Percentiles rank a stretch among this genome's conserved stretches.
These are phyloP conservation scores for Ceratobasidium sp. DNA, from an alignment of 1,284 basidiomycete species.

Conservation along the genomic window DNA sequence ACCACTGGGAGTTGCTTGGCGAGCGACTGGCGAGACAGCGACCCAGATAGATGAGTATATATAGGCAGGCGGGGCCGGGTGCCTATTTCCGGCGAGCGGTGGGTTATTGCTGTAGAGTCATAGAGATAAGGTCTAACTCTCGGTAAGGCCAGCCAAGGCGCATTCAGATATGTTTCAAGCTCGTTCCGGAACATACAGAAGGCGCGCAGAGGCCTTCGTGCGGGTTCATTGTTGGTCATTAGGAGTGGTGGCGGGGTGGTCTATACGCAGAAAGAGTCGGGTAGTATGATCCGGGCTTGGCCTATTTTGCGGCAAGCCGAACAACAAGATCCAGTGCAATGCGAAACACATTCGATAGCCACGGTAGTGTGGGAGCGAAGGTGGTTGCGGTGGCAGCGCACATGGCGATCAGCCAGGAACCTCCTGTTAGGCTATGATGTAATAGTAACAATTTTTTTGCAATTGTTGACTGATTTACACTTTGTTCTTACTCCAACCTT, in stretches of 20 bases:
- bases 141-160: slow-evolving; percentile 12
- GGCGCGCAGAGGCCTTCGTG: neutral
- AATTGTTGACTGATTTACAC: neutral
- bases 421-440: neutral
- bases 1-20: slow-evolving; percentile 13
- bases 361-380: neutral
- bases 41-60: slow-evolving; percentile 13
- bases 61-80: slow-evolving; percentile 24
- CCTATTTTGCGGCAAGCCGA: slow-evolving; percentile 7
- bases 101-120: slow-evolving; percentile 2
- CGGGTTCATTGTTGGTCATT: neutral
- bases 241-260: slow-evolving; percentile 1
- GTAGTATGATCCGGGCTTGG: slow-evolving; percentile 21
- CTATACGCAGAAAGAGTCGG: neutral
- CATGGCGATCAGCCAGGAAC: neutral
- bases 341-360: slow-evolving; percentile 11
- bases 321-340: slow-evolving; percentile 15
- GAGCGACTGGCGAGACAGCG: slow-evolving; percentile 28
- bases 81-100: slow-evolving; percentile 12
- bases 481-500: neutral
- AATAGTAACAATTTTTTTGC: neutral
- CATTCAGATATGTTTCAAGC: neutral
- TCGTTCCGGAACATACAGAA: slow-evolving; percentile 21
- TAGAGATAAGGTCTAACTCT: slow-evolving; percentile 9
- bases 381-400: slow-evolving; percentile 28